Evolutionary conservation across 495 filamentous ascomycete genomes (phyloP).

Genomic region (Glonium stellatum): DNA sequence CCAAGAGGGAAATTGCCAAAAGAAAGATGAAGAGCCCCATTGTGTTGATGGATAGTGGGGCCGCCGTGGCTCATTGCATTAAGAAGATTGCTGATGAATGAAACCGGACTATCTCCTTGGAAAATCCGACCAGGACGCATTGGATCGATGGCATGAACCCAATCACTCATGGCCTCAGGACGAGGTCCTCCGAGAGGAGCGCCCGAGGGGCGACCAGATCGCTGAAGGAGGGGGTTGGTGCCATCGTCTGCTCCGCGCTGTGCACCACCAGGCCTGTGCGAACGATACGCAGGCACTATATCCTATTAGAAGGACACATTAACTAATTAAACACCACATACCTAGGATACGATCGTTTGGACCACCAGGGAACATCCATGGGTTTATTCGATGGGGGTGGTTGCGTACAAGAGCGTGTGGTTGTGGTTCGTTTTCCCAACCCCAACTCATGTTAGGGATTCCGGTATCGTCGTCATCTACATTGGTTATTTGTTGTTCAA

Average conservation of each 20-base stretch:
- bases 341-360: conserved; percentile 30
- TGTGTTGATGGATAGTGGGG: conserved; percentile 15
- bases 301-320: conserved; percentile 31
- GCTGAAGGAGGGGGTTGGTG: conserved; percentile 62
- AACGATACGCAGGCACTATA: conserved; percentile 42
- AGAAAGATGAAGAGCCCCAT: conserved; percentile 23
- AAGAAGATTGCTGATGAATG: conserved; percentile 56
- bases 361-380: conserved; percentile 34
- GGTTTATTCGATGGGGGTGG: conserved; percentile 13
- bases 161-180: conserved; percentile 35
- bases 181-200: conserved; percentile 23
- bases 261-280: conserved; percentile 46
- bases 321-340: background rate
- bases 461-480: conserved; percentile 19
- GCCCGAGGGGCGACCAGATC: conserved; percentile 14
- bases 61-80: conserved; percentile 49
- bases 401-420: conserved; percentile 2
- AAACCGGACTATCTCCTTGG: conserved; percentile 44
- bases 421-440: conserved; percentile 6
- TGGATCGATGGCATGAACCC: conserved; percentile 51
- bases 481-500: background rate
- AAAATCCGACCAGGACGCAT: conserved; percentile 12
- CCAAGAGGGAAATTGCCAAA: conserved; percentile 19
- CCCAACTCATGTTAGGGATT: conserved; percentile 9
- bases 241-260: conserved; percentile 64